Evolutionary conservation across 192 early-diverging fungal species (phyloP).

Genomic region (Thamnidium elegans): DNA sequence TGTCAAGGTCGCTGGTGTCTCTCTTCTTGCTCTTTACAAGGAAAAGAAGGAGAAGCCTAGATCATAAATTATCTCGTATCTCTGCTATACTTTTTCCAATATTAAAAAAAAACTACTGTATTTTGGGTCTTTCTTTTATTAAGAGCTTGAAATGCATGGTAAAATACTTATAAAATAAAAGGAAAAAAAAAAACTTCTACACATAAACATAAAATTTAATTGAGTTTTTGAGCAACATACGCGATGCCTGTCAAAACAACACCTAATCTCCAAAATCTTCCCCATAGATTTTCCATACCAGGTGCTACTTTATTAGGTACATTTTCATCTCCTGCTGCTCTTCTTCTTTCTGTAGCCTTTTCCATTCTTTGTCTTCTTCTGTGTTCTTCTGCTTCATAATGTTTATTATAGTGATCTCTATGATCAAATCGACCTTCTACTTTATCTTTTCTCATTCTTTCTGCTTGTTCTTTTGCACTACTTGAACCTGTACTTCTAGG

Average conservation of each 20-base stretch:
- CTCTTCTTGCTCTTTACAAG: slow-evolving; percentile 98
- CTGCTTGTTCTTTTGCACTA: slow-evolving; percentile 36
- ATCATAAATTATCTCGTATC: slow-evolving; percentile 55
- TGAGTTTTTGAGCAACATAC: slow-evolving; percentile 6
- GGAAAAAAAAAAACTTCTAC: not conserved
- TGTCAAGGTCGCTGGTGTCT: slow-evolving; percentile 99
- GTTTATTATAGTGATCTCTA: slow-evolving; percentile 22
- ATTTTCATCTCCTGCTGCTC: slow-evolving; percentile 12
- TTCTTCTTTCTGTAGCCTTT: slow-evolving; percentile 17
- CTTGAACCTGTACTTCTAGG: slow-evolving; percentile 22
- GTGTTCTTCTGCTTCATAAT: slow-evolving; percentile 36
- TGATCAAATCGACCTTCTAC: slow-evolving; percentile 18
- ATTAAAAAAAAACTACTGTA: not conserved
- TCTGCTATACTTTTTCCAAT: not conserved
- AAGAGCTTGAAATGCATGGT: too few relatives aligned
- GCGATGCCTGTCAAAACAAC: slow-evolving; percentile 9
- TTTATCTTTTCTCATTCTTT: not conserved
- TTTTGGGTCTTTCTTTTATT: not conserved
- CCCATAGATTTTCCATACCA: slow-evolving; percentile 10
- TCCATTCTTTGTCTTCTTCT: slow-evolving; percentile 20
- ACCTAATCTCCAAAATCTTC: slow-evolving; percentile 9
- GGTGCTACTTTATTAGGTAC: not conserved
- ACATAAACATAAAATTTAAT: not conserved
- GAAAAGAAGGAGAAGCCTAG: slow-evolving; percentile 99
- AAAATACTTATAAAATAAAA: not conserved